Conservation (phyloP, 139 green algal species). For the Chlorella sp. region DNA sequence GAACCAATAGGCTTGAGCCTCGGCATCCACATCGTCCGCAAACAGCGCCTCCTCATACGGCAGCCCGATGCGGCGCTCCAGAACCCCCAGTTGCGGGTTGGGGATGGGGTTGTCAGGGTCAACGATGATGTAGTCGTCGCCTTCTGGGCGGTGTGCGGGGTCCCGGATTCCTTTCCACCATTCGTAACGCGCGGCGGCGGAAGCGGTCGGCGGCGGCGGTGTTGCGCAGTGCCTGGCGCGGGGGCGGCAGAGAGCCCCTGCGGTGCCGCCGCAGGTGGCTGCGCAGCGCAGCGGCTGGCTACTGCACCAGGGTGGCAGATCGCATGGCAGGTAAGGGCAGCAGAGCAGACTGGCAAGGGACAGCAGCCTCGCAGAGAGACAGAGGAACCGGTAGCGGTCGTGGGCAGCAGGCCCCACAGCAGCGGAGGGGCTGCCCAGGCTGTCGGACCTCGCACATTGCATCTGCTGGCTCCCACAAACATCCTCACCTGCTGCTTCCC, state of each 20-base stretch:
- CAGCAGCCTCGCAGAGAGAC: neutral
- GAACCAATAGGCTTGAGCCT: slow-evolving; percentile 55
- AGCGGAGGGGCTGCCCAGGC: no score
- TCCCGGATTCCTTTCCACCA: slow-evolving; percentile 33
- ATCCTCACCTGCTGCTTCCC: neutral
- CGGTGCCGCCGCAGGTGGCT: neutral
- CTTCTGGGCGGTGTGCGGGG: neutral
- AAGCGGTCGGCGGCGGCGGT: neutral
- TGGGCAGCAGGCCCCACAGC: no score
- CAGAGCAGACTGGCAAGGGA: neutral
- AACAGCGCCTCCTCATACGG: slow-evolving; percentile 52
- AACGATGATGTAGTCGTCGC: slow-evolving; percentile 32
- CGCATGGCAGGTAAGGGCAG: no score
- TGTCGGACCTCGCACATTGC: no score
- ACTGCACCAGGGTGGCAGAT: neutral
- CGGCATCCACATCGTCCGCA: slow-evolving; percentile 34
- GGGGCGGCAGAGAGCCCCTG: neutral
- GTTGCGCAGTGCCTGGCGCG: neutral
- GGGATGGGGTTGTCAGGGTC: slow-evolving; percentile 40
- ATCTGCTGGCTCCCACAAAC: no score
- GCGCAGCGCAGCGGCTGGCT: neutral
- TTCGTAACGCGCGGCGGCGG: slow-evolving; percentile 35
- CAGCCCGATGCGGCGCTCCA: slow-evolving; percentile 42
- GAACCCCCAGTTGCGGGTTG: slow-evolving; percentile 9
- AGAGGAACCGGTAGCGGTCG: no score